Conservation (phyloP, 1,284 basidiomycete species). For the Moesziomyces sp. region DNA sequence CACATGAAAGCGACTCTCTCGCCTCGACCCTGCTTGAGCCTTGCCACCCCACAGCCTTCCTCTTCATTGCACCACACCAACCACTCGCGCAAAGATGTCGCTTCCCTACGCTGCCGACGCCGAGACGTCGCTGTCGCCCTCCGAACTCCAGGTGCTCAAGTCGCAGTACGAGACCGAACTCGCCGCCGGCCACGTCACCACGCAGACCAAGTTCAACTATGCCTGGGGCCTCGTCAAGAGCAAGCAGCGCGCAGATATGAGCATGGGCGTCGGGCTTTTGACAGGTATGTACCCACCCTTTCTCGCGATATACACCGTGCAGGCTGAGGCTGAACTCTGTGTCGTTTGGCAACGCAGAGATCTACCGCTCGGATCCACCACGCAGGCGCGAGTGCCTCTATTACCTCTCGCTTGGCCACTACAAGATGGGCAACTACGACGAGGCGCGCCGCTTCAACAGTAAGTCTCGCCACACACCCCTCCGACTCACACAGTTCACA, state of each 20-base stretch:
- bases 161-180: conserved; percentile 89
- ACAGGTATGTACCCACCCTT: conserved; percentile 69
- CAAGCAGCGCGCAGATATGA: conserved; percentile 69
- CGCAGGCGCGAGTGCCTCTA: conserved; percentile 95
- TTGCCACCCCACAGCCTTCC: no score
- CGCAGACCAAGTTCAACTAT: conserved; percentile 98
- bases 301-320: no score
- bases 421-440: conserved; percentile 95
- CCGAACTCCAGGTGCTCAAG: conserved; percentile 87
- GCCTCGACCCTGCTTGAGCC: no score
- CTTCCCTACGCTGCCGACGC: conserved; percentile 96
- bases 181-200: conserved; percentile 81
- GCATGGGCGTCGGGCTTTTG: conserved; percentile 84
- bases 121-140: conserved; percentile 84
- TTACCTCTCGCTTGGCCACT: conserved; percentile 95
- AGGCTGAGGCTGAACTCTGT: no score
- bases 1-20: no score
- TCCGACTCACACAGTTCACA: no score
- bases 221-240: conserved; percentile 77
- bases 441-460: conserved; percentile 94
- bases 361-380: conserved; percentile 87
- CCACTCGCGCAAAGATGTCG: conserved; percentile 40
- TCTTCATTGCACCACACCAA: no score
- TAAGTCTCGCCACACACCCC: conserved; percentile 69
- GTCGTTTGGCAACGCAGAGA: conserved; percentile 71